Conservation (phyloP, 768 basidiomycete genomes). For the Russula sp. region DNA sequence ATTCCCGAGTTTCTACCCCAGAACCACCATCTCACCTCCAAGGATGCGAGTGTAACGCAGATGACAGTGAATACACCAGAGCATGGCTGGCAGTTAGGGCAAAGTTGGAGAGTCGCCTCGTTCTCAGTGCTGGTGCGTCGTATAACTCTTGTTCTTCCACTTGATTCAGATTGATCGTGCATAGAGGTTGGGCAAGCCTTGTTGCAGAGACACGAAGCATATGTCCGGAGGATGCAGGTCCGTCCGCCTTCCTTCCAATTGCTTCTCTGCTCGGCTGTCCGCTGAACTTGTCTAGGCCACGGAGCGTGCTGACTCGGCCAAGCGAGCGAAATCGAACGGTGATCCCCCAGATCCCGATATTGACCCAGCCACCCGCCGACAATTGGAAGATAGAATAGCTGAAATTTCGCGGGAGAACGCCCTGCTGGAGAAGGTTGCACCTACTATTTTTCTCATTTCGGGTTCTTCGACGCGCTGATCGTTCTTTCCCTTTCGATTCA, state of each 20-base stretch:
- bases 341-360: constrained; percentile 21
- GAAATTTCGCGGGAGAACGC: constrained; percentile 55
- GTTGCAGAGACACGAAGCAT: constrained; percentile 81
- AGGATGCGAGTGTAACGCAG: constrained; percentile 63
- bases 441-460: not conserved
- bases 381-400: constrained; percentile 39
- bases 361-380: constrained; percentile 28
- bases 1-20: constrained; percentile 72
- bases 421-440: constrained; percentile 55
- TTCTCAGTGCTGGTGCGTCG: constrained; percentile 79
- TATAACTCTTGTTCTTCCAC: not conserved
- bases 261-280: not conserved
- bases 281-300: constrained; percentile 5
- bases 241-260: constrained; percentile 34
- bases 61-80: constrained; percentile 62
- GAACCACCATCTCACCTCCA: constrained; percentile 50
- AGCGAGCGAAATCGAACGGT: constrained; percentile 6
- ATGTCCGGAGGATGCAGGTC: constrained; percentile 68
- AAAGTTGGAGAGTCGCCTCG: constrained; percentile 70
- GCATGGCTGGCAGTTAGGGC: constrained; percentile 64
- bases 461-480: constrained; percentile 18
- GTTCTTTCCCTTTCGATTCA: constrained; percentile 35
- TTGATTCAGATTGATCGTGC: constrained; percentile 10
- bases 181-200: constrained; percentile 89
- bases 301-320: constrained; percentile 30